Evolutionary conservation across 345 rosid genomes (phyloP), one percentile per base, ranked within the genome.

Genomic region (Raphanus sativus): DNA sequence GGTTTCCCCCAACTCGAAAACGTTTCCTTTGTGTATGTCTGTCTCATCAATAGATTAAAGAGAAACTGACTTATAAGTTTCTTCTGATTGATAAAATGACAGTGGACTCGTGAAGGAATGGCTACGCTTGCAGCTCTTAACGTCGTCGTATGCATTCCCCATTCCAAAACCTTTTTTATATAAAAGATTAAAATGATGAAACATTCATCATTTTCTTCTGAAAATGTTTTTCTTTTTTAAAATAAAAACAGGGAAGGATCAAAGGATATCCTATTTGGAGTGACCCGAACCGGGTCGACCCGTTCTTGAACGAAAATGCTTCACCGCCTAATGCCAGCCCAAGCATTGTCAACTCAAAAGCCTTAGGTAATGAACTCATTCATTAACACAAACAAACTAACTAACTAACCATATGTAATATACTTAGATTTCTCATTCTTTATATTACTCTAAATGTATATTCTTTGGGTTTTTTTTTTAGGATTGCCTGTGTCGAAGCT

Each of bases 31-130:
- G 59, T 45, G 73, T 10, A 7, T 11, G 62, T 65, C 62, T 32
- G 36, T 59, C 25, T 13, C 16, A n/a, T n/a, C n/a, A 15, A 4
- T 52, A 6, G 60, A 72, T 4, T 12, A 45, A n/a, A 50, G 8
- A 32, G 34, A 1, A 45, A 67, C 45, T 52, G 29, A 67, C 34
- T 34, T 2, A 8, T 21, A 26, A 9, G 67, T 66, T 45, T 45
- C 24, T 60, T 17, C 0, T 55, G 26, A 52, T 8, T 60, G 55
- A 33, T 62, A 36, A 34, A 7, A 28, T 81, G 75, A 63, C 73
- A 95, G 99, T 95, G 98, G 99, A 95, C 99, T 82, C 94, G 99
- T 2, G 98, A 95, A 86, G 99, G 99, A 81, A 95, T 95, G 97
- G 99, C 99, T 52, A 87, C 97, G 0, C 86, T 92, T 70, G 94